phyloP scores from a whole-genome alignment of 2,329 filamentous ascomycete species.

The Pyricularia grisea region DNA sequence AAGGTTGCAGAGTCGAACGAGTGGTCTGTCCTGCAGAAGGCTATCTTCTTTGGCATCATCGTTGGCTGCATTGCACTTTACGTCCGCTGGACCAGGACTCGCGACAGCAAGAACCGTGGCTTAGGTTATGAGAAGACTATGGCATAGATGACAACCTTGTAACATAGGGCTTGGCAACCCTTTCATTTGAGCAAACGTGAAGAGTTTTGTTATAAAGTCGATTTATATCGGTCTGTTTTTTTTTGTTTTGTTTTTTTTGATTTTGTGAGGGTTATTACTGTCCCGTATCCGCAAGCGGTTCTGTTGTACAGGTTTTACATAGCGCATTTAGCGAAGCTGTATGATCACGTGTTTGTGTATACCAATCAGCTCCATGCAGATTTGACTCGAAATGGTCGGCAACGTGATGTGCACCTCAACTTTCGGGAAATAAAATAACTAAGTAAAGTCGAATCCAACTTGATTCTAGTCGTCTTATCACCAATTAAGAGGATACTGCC shows the following conservation, averaged over 20 bases:
- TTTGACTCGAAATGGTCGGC: background rate
- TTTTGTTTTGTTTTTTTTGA: background rate
- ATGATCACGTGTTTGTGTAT: background rate
- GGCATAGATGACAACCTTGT: conserved; percentile 20
- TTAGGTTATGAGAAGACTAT: conserved; percentile 33
- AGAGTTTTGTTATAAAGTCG: background rate
- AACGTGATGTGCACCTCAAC: background rate
- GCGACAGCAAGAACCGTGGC: conserved; percentile 16
- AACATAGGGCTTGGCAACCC: background rate
- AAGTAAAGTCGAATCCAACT: background rate
- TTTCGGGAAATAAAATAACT: background rate
- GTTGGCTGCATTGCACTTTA: conserved; percentile 34
- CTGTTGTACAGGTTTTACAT: background rate
- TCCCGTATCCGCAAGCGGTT: background rate
- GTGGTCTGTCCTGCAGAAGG: conserved; percentile 38
- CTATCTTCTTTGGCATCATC: conserved; percentile 39
- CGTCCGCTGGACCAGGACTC: conserved; percentile 27
- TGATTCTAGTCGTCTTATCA: background rate
- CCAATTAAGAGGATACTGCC: background rate
- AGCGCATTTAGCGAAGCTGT: background rate
- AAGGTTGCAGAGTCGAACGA: conserved; percentile 15
- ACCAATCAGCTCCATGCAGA: background rate
- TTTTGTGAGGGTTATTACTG: background rate
- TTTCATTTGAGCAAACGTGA: background rate
- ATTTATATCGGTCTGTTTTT: background rate